phyloP scores from a whole-genome alignment of 257 asterid species.

The Scutellaria barbata region DNA sequence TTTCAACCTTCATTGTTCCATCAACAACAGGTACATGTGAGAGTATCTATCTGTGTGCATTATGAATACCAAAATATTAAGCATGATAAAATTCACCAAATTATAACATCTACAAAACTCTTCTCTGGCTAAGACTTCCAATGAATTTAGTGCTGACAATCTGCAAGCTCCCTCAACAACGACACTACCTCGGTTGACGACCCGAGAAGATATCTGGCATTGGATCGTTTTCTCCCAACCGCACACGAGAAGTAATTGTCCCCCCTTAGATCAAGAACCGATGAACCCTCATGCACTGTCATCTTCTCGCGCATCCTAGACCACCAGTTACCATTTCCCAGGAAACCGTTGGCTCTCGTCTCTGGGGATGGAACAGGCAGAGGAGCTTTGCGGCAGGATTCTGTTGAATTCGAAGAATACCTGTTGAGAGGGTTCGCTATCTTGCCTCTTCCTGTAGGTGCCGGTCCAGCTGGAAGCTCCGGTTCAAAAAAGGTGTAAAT shows the following conservation, averaged over 20 bases:
- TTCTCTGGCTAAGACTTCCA: no score
- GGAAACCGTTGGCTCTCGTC: constrained; percentile 42
- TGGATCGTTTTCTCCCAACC: constrained; percentile 75
- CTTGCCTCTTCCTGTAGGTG: constrained; percentile 58
- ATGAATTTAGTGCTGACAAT: no score
- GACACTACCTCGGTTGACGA: constrained; percentile 79
- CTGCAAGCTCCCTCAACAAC: constrained; percentile 62
- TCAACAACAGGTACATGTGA: no score
- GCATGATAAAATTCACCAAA: no score
- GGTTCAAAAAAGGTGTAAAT: constrained; percentile 87
- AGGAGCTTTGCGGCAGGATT: constrained; percentile 47
- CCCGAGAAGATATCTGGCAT: constrained; percentile 75
- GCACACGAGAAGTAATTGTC: constrained; percentile 94
- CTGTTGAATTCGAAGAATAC: constrained; percentile 44
- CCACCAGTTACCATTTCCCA: constrained; percentile 63
- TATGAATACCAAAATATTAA: no score
- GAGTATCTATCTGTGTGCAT: no score
- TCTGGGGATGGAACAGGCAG: constrained; percentile 44
- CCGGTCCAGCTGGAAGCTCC: constrained; percentile 64
- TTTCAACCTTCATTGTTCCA: no score
- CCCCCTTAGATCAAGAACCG: constrained; percentile 84
- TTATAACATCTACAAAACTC: no score
- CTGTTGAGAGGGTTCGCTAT: constrained; percentile 48
- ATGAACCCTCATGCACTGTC: constrained; percentile 81
- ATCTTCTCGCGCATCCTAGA: constrained; percentile 58